Conservation (phyloP, 306 rosid species). For the Rosa multiflora region DNA sequence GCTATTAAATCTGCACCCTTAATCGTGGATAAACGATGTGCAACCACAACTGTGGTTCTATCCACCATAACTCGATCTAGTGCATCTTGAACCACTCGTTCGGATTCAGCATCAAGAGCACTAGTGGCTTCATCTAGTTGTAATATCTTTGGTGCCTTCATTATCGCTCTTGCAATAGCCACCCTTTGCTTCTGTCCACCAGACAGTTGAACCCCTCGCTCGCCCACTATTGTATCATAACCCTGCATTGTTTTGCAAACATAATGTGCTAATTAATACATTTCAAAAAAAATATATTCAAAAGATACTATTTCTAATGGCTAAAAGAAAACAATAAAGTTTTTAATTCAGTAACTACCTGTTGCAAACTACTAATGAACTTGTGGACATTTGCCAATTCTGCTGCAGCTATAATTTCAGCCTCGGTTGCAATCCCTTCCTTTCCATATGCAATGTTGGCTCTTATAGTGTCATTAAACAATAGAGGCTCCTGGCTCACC, state of each 20-base stretch:
- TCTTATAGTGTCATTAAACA: slow-evolving; percentile 58
- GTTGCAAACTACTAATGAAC: slow-evolving; percentile 63
- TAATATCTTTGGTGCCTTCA: not conserved
- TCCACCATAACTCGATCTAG: not conserved
- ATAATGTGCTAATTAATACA: too few species aligned
- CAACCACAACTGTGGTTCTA: not conserved
- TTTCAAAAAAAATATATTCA: too few species aligned
- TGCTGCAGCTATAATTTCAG: slow-evolving; percentile 60
- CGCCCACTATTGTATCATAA: not conserved
- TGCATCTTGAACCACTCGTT: slow-evolving; percentile 2
- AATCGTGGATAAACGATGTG: not conserved
- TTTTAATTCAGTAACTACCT: slow-evolving; percentile 28
- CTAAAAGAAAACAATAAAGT: not conserved
- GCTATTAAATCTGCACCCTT: not conserved
- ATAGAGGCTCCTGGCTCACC: slow-evolving; percentile 65
- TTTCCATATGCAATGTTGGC: slow-evolving; percentile 70
- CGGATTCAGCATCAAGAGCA: slow-evolving; percentile 10
- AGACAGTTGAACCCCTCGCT: slow-evolving; percentile 1
- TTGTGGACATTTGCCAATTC: slow-evolving; percentile 60
- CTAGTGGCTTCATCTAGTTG: slow-evolving; percentile 1
- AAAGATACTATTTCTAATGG: too few species aligned
- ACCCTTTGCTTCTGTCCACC: slow-evolving; percentile 9
- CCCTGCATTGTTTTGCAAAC: not conserved
- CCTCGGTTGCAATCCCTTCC: slow-evolving; percentile 54
- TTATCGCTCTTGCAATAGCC: slow-evolving; percentile 1